A percentile compares a stretch with the other conserved stretches of the same genome.
phyloP scores from a whole-genome alignment of 495 filamentous ascomycete species.

The Aspergillus bertholletiae region DNA sequence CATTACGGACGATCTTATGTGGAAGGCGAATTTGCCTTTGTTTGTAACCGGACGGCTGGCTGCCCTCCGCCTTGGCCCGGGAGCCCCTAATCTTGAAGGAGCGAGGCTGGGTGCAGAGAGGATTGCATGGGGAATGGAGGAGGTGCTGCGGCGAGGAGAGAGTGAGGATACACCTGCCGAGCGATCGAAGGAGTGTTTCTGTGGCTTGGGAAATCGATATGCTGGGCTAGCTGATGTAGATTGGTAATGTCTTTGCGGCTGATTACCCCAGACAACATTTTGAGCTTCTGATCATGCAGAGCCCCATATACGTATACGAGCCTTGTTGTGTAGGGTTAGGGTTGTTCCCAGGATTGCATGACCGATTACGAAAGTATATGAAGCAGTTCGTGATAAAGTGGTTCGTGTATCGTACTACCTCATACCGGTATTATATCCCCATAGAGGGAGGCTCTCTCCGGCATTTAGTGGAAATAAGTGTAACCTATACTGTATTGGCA shows the following conservation, averaged over 20 bases:
- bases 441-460: too few relatives aligned
- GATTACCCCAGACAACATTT: neutral
- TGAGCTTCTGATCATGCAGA: neutral
- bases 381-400: too few relatives aligned
- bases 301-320: neutral
- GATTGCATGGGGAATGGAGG: conserved; percentile 57
- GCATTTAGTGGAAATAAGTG: too few relatives aligned
- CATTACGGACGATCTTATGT: conserved; percentile 60
- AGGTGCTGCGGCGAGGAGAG: conserved; percentile 33
- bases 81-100: conserved; percentile 59
- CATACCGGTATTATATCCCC: too few relatives aligned
- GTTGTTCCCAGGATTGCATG: too few relatives aligned
- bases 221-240: conserved; percentile 13
- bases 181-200: conserved; percentile 22
- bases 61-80: conserved; percentile 55
- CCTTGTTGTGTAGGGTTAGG: neutral
- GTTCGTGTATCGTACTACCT: too few relatives aligned
- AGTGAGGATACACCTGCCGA: conserved; percentile 2
- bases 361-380: too few relatives aligned
- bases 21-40: conserved; percentile 55
- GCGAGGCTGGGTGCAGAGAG: conserved; percentile 61
- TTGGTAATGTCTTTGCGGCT: neutral
- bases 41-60: conserved; percentile 60
- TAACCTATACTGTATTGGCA: too few relatives aligned
- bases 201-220: conserved; percentile 28